phyloP scores from a whole-genome alignment of 2,329 filamentous ascomycete species.

The Clonostachys solani region DNA sequence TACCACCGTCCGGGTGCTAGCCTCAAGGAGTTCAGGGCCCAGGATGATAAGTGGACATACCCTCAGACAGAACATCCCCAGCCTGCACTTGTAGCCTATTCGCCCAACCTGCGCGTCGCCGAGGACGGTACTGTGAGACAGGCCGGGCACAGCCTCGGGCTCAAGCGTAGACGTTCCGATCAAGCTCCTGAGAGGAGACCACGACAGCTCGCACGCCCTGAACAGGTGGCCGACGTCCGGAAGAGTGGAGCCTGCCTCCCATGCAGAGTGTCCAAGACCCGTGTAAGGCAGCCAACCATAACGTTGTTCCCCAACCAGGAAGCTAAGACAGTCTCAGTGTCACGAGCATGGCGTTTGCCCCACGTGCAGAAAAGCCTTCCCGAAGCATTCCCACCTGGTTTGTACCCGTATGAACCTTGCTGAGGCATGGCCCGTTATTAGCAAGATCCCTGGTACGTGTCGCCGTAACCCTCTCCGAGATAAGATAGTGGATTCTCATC shows the following conservation, averaged over 20 bases:
- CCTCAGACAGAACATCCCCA: constrained; percentile 26
- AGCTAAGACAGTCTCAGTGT: constrained; percentile 19
- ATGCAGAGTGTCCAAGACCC: constrained; percentile 42
- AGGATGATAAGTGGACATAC: constrained; percentile 35
- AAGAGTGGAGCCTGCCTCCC: constrained; percentile 42
- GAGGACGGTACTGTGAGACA: neutral
- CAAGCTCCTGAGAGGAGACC: constrained; percentile 25
- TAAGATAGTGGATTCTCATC: neutral
- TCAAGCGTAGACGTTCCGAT: constrained; percentile 28
- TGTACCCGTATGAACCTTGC: constrained; percentile 30
- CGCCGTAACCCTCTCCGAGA: constrained; percentile 6
- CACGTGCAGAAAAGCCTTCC: constrained; percentile 33
- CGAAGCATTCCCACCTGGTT: constrained; percentile 31
- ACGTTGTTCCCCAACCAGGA: neutral
- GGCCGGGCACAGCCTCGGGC: constrained; percentile 15
- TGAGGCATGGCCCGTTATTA: constrained; percentile 30
- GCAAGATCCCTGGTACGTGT: constrained; percentile 28
- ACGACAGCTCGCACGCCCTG: constrained; percentile 29
- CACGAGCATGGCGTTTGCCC: constrained; percentile 34
- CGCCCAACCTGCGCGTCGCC: constrained; percentile 15
- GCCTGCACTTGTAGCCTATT: constrained; percentile 13
- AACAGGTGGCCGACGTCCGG: constrained; percentile 43
- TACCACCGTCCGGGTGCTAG: constrained; percentile 20
- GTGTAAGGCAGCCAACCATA: constrained; percentile 29
- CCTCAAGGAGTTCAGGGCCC: constrained; percentile 26